These are phyloP conservation scores for Candida fluviatilis DNA, from an alignment of 805 yeast genomes.

Conservation along the genomic window DNA sequence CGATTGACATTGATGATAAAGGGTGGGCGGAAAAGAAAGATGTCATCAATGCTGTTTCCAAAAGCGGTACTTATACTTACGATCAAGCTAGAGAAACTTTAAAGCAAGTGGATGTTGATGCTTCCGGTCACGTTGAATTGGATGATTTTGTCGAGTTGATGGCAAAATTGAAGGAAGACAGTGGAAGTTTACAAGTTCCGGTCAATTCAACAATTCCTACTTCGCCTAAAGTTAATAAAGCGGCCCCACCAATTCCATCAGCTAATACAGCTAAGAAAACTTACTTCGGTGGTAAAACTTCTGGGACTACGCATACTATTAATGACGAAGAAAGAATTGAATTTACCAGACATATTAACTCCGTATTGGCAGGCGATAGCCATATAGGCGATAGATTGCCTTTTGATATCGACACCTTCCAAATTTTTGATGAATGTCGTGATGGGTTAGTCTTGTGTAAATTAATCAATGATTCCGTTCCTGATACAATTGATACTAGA, in stretches of 20 bases:
- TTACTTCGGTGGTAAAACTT: slow-evolving; percentile 77
- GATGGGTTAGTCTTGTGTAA: slow-evolving; percentile 93
- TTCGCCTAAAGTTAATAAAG: slow-evolving; percentile 19
- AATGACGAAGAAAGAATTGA: slow-evolving; percentile 95
- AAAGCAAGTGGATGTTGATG: slow-evolving; percentile 88
- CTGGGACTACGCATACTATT: slow-evolving; percentile 93
- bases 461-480: slow-evolving; percentile 94
- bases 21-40: slow-evolving; percentile 94
- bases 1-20: slow-evolving; percentile 82
- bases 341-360: slow-evolving; percentile 93
- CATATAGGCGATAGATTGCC: slow-evolving; percentile 85
- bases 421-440: slow-evolving; percentile 92
- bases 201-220: slow-evolving; percentile 15
- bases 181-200: slow-evolving; percentile 12
- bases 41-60: slow-evolving; percentile 78
- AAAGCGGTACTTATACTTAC: slow-evolving; percentile 75
- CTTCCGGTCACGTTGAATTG: slow-evolving; percentile 93
- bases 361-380: slow-evolving; percentile 83
- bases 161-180: slow-evolving; percentile 66
- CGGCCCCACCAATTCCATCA: slow-evolving; percentile 40
- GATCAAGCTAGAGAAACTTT: slow-evolving; percentile 93
- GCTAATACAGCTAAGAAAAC: slow-evolving; percentile 55
- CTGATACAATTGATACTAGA: slow-evolving; percentile 97
- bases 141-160: slow-evolving; percentile 88
- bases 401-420: slow-evolving; percentile 89